Evolutionary conservation across 2,329 filamentous ascomycete genomes (phyloP), one percentile per base, ranked within the genome.

Genomic region (Pyrenophora graminea): DNA sequence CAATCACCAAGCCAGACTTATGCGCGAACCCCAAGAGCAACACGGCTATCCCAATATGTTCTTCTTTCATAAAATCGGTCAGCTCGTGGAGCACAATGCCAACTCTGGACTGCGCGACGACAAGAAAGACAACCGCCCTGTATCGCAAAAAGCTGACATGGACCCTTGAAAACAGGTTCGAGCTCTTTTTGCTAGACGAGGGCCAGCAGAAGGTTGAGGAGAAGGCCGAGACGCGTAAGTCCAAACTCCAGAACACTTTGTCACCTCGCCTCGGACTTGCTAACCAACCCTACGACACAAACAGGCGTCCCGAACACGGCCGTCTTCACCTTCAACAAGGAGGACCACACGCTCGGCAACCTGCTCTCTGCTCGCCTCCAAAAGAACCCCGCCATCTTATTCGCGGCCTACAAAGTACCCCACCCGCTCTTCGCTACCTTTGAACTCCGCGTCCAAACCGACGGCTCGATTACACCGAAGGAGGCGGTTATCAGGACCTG

Each of bases 331-430:
- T 86, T 99, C 76, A 90, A 91, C 76, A 97, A 97, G 75, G 94
- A 99, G 74, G 94, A 99, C 66, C 93, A 97, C 77, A 97, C 93
- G 1, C 84, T 99, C 21, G 94, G 88, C 64, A 97, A 99, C 74
- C 82, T 99, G 48, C 82, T 99, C 49, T 84, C 88, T 40, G 87
- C 90, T 67, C 90, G 93, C 66, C 87, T 99, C 50, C 86, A 94
- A 77, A 86, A 89, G 72, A 88, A 90, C 66, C 83, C 85, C 15
- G 87, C 95, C 71, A 89, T 99, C 64, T 80, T 88, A 64, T 96
- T 97, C 81, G 87, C 92, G 53, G 94, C 89, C 10, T 99, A 99
- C 81, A 95, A 95, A 76, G 85, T 83, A 37, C 70, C 72, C 33
- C 72, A 76, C 67, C 63, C 74, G 25, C 66, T 77, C 43, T 74